Base-by-base conservation (phyloP, 148 eudicot species). In the Silene conica region DNA sequence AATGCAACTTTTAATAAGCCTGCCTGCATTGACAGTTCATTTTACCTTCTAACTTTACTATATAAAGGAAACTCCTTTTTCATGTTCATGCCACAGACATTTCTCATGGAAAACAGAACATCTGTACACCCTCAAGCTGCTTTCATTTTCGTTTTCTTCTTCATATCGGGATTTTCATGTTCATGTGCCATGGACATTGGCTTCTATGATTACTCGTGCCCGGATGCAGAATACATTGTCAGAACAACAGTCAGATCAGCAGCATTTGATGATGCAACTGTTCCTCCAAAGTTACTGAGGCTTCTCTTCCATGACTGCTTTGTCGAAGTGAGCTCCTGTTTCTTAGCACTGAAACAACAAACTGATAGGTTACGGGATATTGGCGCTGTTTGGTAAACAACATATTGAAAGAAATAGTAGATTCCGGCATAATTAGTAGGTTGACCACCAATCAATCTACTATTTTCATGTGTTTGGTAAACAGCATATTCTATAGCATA, bases 221-320 rank as follows among this genome's bases (percentile, higher is more conserved):
- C 92, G 0, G 67, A 83, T 9, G 90, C 82, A 4, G 92, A 90
- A 45, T 43, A 80, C 20, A 75, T 86, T n/a, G 90, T 90, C 31
- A 82, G 85, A 75, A 79, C 85, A 43, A 81, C 85, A 0, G 92
- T 90, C 13, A 83, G 86, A 79, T 81, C 87, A 73, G 92, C 96
- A 54, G 66, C 90, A 69, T 78, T 83, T 28, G 18, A 60, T 55
- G 90, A 90, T 67, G 83, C 87, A 5, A 79, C 85, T 10, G 59
- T 90, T 31, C 96, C 89, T 6, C 87, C 84, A 41, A 90, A 83
- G 80, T 84, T 90, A 45, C 84, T 90, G 41, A 82, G 92, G 50
- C 70, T 90, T 66, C 77, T 88, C 71, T 90, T 90, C 57, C 96
- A 90, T 73, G 96, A 90, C 77, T 90, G 96, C 83, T 86, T 90